Base-by-base conservation (phyloP, 495 filamentous ascomycete species). In the Lasiosphaeria ovina region DNA sequence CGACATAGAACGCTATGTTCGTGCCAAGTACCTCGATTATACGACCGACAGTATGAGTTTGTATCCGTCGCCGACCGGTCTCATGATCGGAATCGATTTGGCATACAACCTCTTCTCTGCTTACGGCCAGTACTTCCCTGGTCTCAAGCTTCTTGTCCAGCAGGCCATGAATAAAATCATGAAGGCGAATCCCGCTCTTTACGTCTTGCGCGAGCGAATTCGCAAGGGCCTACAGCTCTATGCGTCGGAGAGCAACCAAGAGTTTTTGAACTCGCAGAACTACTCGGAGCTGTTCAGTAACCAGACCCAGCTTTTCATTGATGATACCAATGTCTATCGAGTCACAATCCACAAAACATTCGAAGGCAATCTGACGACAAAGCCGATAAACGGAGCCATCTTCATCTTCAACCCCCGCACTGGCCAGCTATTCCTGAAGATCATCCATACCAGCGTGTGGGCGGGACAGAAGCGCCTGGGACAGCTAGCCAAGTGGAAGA, bases 341-440 rank as follows among this genome's bases (percentile, higher is more conserved):
- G 95, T 99, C 63, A 98, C 95, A 1, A 98, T 99, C 51, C 95
- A 99, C 82, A 99, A 99, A 84, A 99, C 95, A 0, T 99, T 99
- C 64, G 95, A 99, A 73, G 95, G 95, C 63, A 99, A 99, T 68
- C 79, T 99, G 81, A 99, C 95, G 2, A 99, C 95, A 0, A 99
- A 99, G 77, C 95, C 95, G 24, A 99, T 99, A 79, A 99, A 99
- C 75, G 95, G 95, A 69, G 95, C 95, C 38, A 99, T 99, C 69
- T 98, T 99, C 79, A 98, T 99, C 76, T 97, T 99, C 86, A 99
- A 98, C 70, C 95, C 95, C 16, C 87, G 95, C 51, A 98, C 95
- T 62, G 95, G 95, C 36, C 95, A 99, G 68, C 77, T 99, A 17
- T 99, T 99, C 84, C 75, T 99, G 66, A 99, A 99, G 85, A 97